These are phyloP conservation scores for Porodaedalea pini DNA, from an alignment of 1,284 basidiomycete species.

Conservation along the genomic window DNA sequence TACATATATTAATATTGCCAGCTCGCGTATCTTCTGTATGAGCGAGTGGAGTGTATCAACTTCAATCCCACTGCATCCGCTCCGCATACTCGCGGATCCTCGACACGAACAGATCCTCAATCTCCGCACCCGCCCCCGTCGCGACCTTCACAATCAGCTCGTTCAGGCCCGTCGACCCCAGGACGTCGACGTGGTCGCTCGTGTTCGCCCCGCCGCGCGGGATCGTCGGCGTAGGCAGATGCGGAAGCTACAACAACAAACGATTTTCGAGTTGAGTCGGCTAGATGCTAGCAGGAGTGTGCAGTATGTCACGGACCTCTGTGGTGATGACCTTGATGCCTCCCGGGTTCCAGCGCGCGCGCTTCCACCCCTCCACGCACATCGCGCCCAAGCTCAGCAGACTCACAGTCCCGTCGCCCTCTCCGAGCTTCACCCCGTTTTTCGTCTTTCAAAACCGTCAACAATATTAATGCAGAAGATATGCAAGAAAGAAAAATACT, in stretches of 20 bases:
- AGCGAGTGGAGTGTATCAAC: too few species aligned
- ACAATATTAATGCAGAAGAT: background rate
- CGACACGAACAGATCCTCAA: conserved; percentile 74
- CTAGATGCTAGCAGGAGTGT: background rate
- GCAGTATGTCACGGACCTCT: conserved; percentile 48
- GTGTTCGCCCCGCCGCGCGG: conserved; percentile 90
- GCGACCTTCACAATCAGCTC: conserved; percentile 89
- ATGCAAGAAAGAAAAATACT: conserved; percentile 8
- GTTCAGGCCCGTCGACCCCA: conserved; percentile 85
- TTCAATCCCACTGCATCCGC: conserved; percentile 77
- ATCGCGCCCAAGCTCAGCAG: conserved; percentile 88
- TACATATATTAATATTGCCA: too few species aligned
- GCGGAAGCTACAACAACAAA: conserved; percentile 62
- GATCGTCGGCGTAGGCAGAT: conserved; percentile 72
- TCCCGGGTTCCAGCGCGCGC: conserved; percentile 90
- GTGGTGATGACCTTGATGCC: conserved; percentile 83
- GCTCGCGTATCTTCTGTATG: too few species aligned
- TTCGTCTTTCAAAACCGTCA: conserved; percentile 42
- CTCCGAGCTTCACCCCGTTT: conserved; percentile 85
- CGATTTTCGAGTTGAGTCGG: conserved; percentile 8
- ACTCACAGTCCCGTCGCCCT: conserved; percentile 96
- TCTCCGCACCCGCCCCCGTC: conserved; percentile 69
- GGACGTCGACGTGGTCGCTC: conserved; percentile 90
- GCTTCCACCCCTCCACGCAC: conserved; percentile 95
- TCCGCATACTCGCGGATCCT: conserved; percentile 75